Percentiles rank a stretch among this genome's conserved stretches.
These are phyloP conservation scores for Irineochytrium annulatum DNA, from an alignment of 192 early-diverging fungal genomes.

Conservation along the genomic window DNA sequence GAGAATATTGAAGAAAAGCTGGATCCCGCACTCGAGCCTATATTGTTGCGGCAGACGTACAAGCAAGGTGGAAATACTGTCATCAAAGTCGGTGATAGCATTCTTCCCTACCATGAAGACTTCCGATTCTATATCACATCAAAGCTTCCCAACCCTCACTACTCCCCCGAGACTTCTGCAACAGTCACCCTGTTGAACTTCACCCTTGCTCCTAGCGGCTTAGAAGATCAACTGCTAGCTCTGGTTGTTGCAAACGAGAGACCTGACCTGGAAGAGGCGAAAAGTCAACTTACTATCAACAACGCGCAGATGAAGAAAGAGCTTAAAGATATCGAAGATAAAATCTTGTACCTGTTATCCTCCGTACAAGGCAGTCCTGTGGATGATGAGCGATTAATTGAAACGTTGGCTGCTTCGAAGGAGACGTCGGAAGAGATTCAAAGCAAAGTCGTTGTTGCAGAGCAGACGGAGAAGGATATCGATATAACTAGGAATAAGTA, in stretches of 20 bases:
- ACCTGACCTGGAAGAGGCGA: constrained; percentile 61
- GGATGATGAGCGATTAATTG: constrained; percentile 59
- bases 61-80: constrained; percentile 58
- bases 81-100: constrained; percentile 60
- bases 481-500: constrained; percentile 61
- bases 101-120: constrained; percentile 61
- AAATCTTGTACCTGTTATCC: constrained; percentile 57
- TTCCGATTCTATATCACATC: constrained; percentile 61
- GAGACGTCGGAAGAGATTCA: constrained; percentile 63
- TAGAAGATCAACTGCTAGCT: constrained; percentile 58
- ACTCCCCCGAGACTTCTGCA: constrained; percentile 54
- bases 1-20: constrained; percentile 56
- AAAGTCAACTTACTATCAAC: constrained; percentile 54
- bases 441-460: constrained; percentile 50
- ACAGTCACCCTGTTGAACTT: constrained; percentile 61
- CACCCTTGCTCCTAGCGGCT: constrained; percentile 54
- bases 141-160: constrained; percentile 59
- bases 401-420: constrained; percentile 56
- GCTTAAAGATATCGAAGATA: constrained; percentile 63
- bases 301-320: constrained; percentile 64
- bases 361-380: constrained; percentile 61
- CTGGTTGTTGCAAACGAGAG: constrained; percentile 59
- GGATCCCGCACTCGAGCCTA: constrained; percentile 58
- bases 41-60: constrained; percentile 53
- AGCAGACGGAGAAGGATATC: constrained; percentile 60